These are phyloP conservation scores for Priceomyces haplophilus DNA, from an alignment of 805 yeast genomes.

Conservation along the genomic window DNA sequence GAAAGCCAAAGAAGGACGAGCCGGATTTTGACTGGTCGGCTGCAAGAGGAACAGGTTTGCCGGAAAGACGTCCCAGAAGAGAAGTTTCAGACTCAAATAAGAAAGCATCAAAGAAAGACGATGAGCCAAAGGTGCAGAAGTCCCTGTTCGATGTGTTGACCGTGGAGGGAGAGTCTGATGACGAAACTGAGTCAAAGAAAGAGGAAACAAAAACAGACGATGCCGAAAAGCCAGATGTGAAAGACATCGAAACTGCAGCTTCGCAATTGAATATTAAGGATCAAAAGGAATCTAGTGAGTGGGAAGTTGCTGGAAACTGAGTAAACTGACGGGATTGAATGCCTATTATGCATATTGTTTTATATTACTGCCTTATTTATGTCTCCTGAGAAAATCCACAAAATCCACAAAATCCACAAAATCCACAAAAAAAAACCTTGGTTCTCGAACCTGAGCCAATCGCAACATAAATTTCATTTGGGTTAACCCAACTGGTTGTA, in stretches of 20 bases:
- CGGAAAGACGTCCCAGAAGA: constrained; percentile 26
- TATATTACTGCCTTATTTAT: neutral
- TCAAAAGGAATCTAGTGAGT: constrained; percentile 27
- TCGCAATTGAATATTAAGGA: constrained; percentile 24
- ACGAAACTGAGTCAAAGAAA: constrained; percentile 14
- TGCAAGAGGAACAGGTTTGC: constrained; percentile 27
- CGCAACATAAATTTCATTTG: neutral
- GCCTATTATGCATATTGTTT: neutral
- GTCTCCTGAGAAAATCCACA: neutral
- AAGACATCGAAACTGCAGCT: constrained; percentile 24
- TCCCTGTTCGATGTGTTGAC: constrained; percentile 33
- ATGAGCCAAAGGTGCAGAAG: constrained; percentile 30
- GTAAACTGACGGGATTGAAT: neutral
- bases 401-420: neutral
- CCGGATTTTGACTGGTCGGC: constrained; percentile 27
- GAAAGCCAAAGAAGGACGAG: constrained; percentile 20
- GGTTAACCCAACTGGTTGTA: constrained; percentile 1
- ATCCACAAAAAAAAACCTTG: neutral
- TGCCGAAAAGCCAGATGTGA: constrained; percentile 11
- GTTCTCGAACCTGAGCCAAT: neutral
- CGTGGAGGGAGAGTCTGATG: constrained; percentile 32
- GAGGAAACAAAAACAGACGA: constrained; percentile 14
- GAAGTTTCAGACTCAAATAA: constrained; percentile 24
- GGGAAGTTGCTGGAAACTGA: constrained; percentile 38
- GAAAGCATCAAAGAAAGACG: constrained; percentile 19